A percentile compares a stretch with the other conserved stretches of the same genome.
phyloP scores from a whole-genome alignment of 371 early-diverging fungal species.

The Syncephalastrum contaminatum region DNA sequence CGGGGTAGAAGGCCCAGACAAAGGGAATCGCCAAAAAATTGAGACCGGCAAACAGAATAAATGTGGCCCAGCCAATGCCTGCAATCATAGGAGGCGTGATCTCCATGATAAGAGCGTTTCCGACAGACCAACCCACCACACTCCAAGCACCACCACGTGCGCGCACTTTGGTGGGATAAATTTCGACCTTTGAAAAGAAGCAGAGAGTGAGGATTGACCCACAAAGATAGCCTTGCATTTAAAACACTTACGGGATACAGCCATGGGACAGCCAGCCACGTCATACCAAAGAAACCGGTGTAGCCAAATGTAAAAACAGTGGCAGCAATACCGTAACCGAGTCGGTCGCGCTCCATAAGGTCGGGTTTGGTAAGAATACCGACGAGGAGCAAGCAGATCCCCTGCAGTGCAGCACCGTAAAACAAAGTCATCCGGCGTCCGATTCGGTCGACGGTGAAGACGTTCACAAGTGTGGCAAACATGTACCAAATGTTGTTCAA shows the following conservation, averaged over 20 bases:
- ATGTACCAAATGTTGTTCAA: conserved; percentile 39
- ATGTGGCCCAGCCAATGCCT: conserved; percentile 36
- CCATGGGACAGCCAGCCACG: conserved; percentile 46
- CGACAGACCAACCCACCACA: conserved; percentile 44
- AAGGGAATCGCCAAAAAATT: conserved; percentile 40
- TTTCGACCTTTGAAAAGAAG: conserved; percentile 19
- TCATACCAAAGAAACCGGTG: conserved; percentile 42
- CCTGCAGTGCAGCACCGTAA: conserved; percentile 37
- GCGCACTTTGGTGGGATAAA: conserved; percentile 37
- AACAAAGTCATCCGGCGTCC: conserved; percentile 35
- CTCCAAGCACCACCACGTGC: conserved; percentile 43
- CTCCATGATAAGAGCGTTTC: conserved; percentile 41
- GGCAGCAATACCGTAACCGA: conserved; percentile 32
- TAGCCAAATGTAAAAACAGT: conserved; percentile 41
- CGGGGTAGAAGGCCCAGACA: conserved; percentile 33
- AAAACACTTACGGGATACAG: conserved; percentile 32
- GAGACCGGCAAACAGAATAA: conserved; percentile 34
- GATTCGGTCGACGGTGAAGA: conserved; percentile 36
- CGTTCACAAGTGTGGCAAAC: conserved; percentile 32
- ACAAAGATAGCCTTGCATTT: background rate
- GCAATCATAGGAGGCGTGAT: conserved; percentile 41
- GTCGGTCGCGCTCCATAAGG: conserved; percentile 25
- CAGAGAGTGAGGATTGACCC: background rate
- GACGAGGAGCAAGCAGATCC: conserved; percentile 30
- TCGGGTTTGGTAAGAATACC: conserved; percentile 34